Base-by-base conservation (phyloP, 2,329 filamentous ascomycete species). In the Colletotrichum spaethianum region DNA sequence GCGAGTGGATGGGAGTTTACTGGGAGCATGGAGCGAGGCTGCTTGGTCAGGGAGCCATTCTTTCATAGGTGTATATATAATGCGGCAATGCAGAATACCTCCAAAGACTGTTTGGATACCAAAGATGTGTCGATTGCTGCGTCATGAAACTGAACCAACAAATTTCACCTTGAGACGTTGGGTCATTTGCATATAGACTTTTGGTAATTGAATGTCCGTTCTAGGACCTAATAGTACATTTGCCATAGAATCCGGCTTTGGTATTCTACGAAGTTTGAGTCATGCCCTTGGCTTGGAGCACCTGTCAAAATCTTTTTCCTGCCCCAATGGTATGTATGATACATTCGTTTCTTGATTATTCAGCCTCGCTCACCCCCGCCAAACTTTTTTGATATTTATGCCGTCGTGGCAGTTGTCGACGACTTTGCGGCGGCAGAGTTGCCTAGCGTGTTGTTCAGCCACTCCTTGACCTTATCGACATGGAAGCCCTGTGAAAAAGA, bases 1-100 rank as follows among this genome's bases (percentile, higher is more conserved):
- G 50, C 46, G 62, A 57, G 50, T 18, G 55, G 61, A 52, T 36
- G 67, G 60, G 67, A 73, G 55, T 66, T 66, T 62, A 60, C 61
- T 42, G 59, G 70, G 55, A 71, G 61, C 67, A 67, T 66, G 55
- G 67, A 73, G 66, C 67, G 61, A 59, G 70, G 62, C 61, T 73
- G 40, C 48, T 73, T 66, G 70, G 46, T 23, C 55, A 44, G 33
- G 44, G 70, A 57, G 67, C 66, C 67, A 56, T 63, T 67, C 61
- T 71, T 73, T 71, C 56, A 52, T 67, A 67, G 63, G 57, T 73
- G 71, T 73, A 68, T 62, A 70, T 61, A 72, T 72, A 63, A 72
- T 55, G 72, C 72, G 72, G 60, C 56, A 73, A 73, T 73, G 69
- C 72, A 68, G 63, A 72, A 72, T 73, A 72, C 63, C 68, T 72